A percentile compares a stretch with the other conserved stretches of the same genome.
phyloP scores from a whole-genome alignment of 2,329 filamentous ascomycete species.

The Endoconidiophora polonica region DNA sequence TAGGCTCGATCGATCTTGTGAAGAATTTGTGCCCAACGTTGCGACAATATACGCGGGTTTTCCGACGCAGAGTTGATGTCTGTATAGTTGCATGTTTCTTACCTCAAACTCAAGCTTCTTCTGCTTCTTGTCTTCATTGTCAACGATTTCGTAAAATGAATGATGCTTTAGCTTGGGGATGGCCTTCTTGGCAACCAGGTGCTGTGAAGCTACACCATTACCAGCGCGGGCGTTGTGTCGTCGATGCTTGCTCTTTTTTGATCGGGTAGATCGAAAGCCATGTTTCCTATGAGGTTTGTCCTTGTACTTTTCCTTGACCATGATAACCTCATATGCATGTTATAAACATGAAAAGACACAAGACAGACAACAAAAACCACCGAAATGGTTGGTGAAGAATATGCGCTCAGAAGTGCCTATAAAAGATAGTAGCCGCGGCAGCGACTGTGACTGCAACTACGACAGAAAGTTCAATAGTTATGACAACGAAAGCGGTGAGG shows the following conservation, averaged over 20 bases:
- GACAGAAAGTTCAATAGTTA: too few relatives aligned
- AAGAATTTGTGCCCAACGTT: background rate
- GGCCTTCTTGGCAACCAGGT: conserved; percentile 23
- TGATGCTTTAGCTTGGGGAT: conserved; percentile 37
- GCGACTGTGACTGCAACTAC: too few relatives aligned
- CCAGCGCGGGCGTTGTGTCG: background rate
- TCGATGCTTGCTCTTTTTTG: background rate
- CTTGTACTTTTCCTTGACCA: conserved; percentile 3
- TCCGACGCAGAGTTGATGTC: background rate
- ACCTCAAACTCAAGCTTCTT: conserved; percentile 48
- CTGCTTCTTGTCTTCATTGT: conserved; percentile 43
- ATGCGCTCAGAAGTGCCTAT: too few relatives aligned
- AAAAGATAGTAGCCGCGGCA: too few relatives aligned
- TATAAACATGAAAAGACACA: background rate
- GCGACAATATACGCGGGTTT: too few relatives aligned
- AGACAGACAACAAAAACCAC: background rate
- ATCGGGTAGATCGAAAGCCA: background rate
- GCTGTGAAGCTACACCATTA: background rate
- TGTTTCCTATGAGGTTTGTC: background rate
- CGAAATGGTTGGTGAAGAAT: too few relatives aligned
- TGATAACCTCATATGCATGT: conserved; percentile 6
- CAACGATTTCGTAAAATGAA: conserved; percentile 46
- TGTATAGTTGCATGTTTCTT: conserved; percentile 14
- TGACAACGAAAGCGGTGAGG: too few relatives aligned
- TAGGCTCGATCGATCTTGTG: background rate